phyloP scores from a whole-genome alignment of 768 basidiomycete genomes.

The Mycena capillaripes region DNA sequence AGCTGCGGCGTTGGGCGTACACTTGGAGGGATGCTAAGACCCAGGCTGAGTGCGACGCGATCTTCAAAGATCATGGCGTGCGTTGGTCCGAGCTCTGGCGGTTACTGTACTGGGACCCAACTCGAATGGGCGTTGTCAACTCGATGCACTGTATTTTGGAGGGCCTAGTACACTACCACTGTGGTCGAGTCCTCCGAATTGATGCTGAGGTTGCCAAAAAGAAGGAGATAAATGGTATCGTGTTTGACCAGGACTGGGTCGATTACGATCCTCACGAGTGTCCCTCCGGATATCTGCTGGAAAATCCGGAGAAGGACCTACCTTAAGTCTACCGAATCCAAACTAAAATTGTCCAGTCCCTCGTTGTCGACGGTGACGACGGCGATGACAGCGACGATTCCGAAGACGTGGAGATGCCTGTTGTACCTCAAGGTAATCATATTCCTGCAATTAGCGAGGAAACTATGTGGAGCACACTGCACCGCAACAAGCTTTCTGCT shows the following conservation, averaged over 20 bases:
- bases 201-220: conserved; percentile 29
- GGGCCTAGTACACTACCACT: conserved; percentile 39
- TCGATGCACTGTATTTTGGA: conserved; percentile 49
- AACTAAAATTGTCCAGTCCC: conserved; percentile 25
- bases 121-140: conserved; percentile 44
- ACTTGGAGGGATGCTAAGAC: conserved; percentile 25
- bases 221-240: conserved; percentile 21
- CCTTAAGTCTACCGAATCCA: conserved; percentile 8
- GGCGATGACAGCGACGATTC: neutral
- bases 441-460: conserved; percentile 21
- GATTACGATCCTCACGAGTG: conserved; percentile 27
- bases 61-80: conserved; percentile 38
- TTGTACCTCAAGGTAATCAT: conserved; percentile 20
- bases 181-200: conserved; percentile 35
- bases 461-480: conserved; percentile 5
- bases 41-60: conserved; percentile 27
- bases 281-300: conserved; percentile 18
- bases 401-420: conserved; percentile 28
- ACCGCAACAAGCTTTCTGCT: conserved; percentile 9
- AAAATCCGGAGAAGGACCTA: conserved; percentile 19
- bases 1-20: conserved; percentile 31
- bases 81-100: conserved; percentile 44
- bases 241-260: conserved; percentile 30
- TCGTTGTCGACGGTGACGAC: neutral
- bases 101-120: conserved; percentile 47